Evolutionary conservation across 2,329 filamentous ascomycete genomes (phyloP).

Genomic region (Macrophomina tecta): DNA sequence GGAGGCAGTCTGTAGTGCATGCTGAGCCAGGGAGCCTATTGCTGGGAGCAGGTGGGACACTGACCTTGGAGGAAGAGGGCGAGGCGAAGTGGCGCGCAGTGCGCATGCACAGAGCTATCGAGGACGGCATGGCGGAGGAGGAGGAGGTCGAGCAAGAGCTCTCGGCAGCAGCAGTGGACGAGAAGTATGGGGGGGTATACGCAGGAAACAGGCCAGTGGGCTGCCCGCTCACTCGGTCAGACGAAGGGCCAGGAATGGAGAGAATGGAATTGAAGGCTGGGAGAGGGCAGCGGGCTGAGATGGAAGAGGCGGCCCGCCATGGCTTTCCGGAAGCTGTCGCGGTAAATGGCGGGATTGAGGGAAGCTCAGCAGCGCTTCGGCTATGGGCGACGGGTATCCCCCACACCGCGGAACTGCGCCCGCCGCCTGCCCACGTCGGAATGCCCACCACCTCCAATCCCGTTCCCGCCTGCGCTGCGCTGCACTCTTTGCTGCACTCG

Average conservation of each 20-base stretch:
- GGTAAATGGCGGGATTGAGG: slow-evolving; percentile 21
- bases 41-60: neutral
- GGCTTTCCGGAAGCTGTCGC: slow-evolving; percentile 19
- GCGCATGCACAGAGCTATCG: slow-evolving; percentile 25
- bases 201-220: too few relatives aligned
- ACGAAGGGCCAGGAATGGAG: neutral
- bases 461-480: neutral
- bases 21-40: neutral
- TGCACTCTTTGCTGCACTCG: neutral
- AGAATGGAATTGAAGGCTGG: neutral
- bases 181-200: too few relatives aligned
- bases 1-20: slow-evolving; percentile 8
- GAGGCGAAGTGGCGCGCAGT: slow-evolving; percentile 25
- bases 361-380: slow-evolving; percentile 11
- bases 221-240: neutral
- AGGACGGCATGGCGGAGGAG: slow-evolving; percentile 10
- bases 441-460: neutral
- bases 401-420: slow-evolving; percentile 22
- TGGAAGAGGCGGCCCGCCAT: neutral
- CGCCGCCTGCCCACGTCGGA: slow-evolving; percentile 17
- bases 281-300: neutral
- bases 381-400: slow-evolving; percentile 24
- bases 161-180: neutral
- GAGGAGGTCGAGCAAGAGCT: neutral
- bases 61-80: slow-evolving; percentile 24